These are phyloP conservation scores for Raphanus sativus DNA, from an alignment of 345 rosid genomes.

Conservation along the genomic window DNA sequence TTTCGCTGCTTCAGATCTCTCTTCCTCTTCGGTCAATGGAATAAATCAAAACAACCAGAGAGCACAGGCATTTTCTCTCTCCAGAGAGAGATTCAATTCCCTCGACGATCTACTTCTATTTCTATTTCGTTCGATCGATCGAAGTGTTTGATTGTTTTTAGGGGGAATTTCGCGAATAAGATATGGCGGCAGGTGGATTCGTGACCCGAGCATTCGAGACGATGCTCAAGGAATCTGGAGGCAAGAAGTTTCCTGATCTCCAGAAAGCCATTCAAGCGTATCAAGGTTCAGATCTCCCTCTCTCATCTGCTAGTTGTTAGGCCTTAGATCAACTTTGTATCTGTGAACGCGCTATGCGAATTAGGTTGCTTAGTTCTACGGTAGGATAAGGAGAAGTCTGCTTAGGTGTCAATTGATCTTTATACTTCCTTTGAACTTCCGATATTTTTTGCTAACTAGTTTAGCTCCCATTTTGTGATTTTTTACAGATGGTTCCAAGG, in stretches of 20 bases:
- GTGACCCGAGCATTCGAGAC: conserved; percentile 91
- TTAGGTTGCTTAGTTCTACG: not conserved
- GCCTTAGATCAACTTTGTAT: conserved; percentile 8
- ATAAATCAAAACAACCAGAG: not conserved
- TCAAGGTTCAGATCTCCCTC: conserved; percentile 57
- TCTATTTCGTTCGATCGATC: conserved; percentile 1
- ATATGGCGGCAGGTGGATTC: conserved; percentile 92
- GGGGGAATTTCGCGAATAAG: conserved; percentile 11
- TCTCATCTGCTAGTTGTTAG: not conserved
- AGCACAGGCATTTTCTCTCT: conserved; percentile 28
- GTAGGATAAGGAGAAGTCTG: not conserved
- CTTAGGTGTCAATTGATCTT: not conserved
- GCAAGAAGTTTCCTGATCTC: conserved; percentile 85
- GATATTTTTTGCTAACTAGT: not conserved
- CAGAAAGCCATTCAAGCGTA: conserved; percentile 77
- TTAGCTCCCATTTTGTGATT: conserved; percentile 14
- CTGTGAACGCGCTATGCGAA: not conserved
- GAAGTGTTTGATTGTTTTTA: conserved; percentile 3
- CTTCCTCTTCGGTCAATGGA: conserved; percentile 24
- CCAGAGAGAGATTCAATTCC: not conserved
- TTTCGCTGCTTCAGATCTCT: conserved; percentile 38
- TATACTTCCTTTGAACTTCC: not conserved
- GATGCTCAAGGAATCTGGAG: conserved; percentile 88
- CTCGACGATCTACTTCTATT: not conserved
- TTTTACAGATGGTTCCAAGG: conserved; percentile 62